Conservation (phyloP, 2,329 filamentous ascomycete species). For the Celoporthe dispersa region DNA sequence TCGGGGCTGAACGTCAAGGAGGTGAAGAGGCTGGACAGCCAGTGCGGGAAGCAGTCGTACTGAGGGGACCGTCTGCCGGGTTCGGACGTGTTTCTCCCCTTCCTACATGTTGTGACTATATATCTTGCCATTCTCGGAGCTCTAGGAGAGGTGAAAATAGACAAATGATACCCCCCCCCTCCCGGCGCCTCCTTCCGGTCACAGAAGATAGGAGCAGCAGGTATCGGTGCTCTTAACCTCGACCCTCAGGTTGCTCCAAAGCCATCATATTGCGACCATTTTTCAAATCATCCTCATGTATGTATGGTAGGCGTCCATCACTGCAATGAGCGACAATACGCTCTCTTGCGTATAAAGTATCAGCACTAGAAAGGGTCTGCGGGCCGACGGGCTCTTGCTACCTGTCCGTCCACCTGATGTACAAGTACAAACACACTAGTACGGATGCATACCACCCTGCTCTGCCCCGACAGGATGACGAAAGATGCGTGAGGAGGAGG, state of each 20-base stretch:
- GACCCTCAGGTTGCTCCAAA: no score
- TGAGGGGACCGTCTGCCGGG: background rate
- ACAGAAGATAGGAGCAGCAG: background rate
- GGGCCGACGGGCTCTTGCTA: background rate
- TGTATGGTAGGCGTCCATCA: no score
- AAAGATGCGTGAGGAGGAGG: background rate
- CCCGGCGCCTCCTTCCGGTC: no score
- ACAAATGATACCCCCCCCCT: background rate
- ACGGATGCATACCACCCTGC: no score
- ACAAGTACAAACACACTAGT: background rate
- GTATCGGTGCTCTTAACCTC: no score
- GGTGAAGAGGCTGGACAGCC: constrained; percentile 29
- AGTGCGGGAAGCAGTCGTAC: constrained; percentile 25
- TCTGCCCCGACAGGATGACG: background rate
- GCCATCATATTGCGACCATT: no score
- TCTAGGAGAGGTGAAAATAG: background rate
- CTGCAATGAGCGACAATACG: no score
- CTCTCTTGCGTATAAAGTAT: background rate
- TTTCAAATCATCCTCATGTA: no score
- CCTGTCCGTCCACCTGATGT: no score
- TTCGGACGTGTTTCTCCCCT: no score
- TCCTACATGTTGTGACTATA: background rate
- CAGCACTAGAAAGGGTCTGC: background rate
- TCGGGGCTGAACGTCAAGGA: constrained; percentile 44
- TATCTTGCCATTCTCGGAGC: background rate